Percentiles rank a stretch among this genome's conserved stretches.
phyloP scores from a whole-genome alignment of 1,139 yeast species.

The Diutina neorugosa region DNA sequence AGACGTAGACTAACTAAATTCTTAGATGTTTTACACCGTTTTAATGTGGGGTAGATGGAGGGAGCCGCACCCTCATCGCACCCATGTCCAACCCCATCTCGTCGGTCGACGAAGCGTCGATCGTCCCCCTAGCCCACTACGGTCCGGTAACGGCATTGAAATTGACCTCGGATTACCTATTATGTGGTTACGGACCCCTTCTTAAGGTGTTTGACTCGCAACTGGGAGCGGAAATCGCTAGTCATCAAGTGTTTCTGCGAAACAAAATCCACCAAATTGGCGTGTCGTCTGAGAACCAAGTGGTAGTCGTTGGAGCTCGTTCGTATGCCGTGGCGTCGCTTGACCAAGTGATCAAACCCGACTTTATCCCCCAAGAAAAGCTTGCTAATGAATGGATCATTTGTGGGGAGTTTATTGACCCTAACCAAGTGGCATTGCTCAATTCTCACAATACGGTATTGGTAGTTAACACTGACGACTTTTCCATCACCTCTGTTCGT shows the following conservation, averaged over 20 bases:
- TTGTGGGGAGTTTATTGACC: constrained; percentile 34
- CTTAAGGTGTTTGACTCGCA: constrained; percentile 39
- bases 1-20: too few species aligned
- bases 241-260: constrained; percentile 41
- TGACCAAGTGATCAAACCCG: constrained; percentile 12
- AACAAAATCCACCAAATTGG: constrained; percentile 75
- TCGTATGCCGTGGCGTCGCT: constrained; percentile 40
- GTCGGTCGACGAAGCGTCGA: constrained; percentile 12
- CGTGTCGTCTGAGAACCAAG: constrained; percentile 16
- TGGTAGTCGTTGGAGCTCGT: constrained; percentile 62
- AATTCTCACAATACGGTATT: constrained; percentile 76
- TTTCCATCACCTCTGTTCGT: constrained; percentile 17
- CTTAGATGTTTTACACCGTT: background rate
- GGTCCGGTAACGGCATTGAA: constrained; percentile 69
- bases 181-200: constrained; percentile 70
- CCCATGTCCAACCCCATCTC: constrained; percentile 9
- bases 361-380: constrained; percentile 20
- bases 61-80: background rate
- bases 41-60: background rate
- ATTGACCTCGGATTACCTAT: constrained; percentile 25
- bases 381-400: constrained; percentile 71
- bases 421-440: constrained; percentile 29
- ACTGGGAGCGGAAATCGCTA: constrained; percentile 21
- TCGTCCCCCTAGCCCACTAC: constrained; percentile 28
- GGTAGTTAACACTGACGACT: constrained; percentile 19